phyloP scores from a whole-genome alignment of 1,139 yeast genomes.

The Meyerozyma elateridarum region DNA sequence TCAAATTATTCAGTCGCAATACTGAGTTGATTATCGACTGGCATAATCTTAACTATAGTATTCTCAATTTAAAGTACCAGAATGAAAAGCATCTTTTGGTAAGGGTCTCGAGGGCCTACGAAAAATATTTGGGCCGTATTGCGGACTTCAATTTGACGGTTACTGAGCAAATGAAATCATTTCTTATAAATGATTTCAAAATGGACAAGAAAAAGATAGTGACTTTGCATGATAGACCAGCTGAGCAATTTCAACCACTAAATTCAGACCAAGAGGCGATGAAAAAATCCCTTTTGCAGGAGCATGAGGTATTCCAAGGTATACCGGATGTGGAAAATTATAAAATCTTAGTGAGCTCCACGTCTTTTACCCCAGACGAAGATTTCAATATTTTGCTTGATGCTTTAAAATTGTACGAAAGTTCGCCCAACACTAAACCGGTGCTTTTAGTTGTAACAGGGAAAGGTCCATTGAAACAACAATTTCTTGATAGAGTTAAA shows the following conservation, averaged over 20 bases:
- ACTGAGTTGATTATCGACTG: slow-evolving; percentile 79
- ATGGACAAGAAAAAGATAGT: slow-evolving; percentile 30
- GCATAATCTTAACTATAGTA: slow-evolving; percentile 92
- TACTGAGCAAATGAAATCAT: slow-evolving; percentile 66
- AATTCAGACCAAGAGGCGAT: slow-evolving; percentile 12
- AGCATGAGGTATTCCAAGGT: slow-evolving; percentile 36
- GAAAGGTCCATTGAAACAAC: slow-evolving; percentile 74
- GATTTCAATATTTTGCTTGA: slow-evolving; percentile 68
- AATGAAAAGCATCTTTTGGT: slow-evolving; percentile 61
- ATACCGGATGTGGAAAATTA: slow-evolving; percentile 33
- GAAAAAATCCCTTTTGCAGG: slow-evolving; percentile 31
- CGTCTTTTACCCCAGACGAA: slow-evolving; percentile 96
- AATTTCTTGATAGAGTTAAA: slow-evolving; percentile 45
- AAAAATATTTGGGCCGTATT: slow-evolving; percentile 50
- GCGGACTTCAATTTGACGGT: slow-evolving; percentile 78
- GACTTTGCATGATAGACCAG: slow-evolving; percentile 73
- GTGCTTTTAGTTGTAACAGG: slow-evolving; percentile 80
- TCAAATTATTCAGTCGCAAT: slow-evolving; percentile 49
- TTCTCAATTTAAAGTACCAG: slow-evolving; percentile 61
- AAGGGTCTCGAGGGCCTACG: slow-evolving; percentile 51
- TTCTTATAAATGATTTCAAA: slow-evolving; percentile 51
- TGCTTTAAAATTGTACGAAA: slow-evolving; percentile 62
- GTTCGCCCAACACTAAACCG: slow-evolving; percentile 32
- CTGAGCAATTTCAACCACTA: slow-evolving; percentile 57
- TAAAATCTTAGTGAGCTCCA: slow-evolving; percentile 72